Evolutionary conservation across 495 filamentous ascomycete species (phyloP).

Genomic region (Haplographium delicatum): DNA sequence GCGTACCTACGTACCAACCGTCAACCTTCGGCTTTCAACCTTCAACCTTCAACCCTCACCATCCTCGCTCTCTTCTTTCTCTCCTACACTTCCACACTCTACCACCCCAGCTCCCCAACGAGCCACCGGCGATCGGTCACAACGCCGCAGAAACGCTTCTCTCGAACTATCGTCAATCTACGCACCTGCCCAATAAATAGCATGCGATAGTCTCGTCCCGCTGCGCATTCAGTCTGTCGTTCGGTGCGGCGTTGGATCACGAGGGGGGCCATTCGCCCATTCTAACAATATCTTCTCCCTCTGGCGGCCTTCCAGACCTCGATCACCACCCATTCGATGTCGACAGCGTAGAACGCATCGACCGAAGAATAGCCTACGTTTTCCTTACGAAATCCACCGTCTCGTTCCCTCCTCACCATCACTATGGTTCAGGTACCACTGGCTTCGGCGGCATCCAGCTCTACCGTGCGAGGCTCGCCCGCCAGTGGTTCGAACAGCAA

Average conservation of each 20-base stretch:
- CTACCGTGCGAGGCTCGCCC: constrained; percentile 41
- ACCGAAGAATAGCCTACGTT: constrained; percentile 9
- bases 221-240: constrained; percentile 2
- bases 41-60: neutral
- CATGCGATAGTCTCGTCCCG: neutral
- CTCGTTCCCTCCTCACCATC: neutral
- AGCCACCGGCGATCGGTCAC: no score
- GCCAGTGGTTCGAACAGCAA: constrained; percentile 32
- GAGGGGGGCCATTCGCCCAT: constrained; percentile 7
- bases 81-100: no score
- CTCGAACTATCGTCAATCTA: no score
- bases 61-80: no score
- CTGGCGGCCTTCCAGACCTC: constrained; percentile 3
- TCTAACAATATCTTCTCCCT: constrained; percentile 8
- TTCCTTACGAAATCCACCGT: neutral
- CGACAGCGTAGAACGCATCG: constrained; percentile 12
- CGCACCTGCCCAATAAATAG: no score
- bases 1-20: neutral
- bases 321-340: constrained; percentile 17
- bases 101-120: no score
- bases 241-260: constrained; percentile 5
- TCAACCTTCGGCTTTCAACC: neutral
- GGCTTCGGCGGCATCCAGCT: constrained; percentile 17
- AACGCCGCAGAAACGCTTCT: no score
- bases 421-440: constrained; percentile 27